phyloP scores from a whole-genome alignment of 177 flowering plant species.

The Telopea speciosissima region DNA sequence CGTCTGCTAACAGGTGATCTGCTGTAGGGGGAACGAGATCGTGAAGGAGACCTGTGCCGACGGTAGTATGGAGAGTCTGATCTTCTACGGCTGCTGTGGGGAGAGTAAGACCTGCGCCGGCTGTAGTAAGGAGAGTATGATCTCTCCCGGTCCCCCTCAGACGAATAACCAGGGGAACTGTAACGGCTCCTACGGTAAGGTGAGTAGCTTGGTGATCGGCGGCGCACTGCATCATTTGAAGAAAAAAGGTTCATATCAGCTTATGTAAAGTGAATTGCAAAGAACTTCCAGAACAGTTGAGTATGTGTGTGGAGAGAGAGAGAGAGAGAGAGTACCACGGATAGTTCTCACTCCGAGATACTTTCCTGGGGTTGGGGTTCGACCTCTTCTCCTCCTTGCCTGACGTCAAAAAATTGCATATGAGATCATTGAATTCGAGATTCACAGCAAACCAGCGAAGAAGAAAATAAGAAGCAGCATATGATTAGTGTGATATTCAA shows the following conservation, averaged over 20 bases:
- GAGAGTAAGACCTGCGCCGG: constrained; percentile 25
- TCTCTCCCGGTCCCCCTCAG: constrained; percentile 17
- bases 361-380: constrained; percentile 88
- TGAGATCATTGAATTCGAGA: constrained; percentile 7
- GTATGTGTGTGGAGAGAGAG: too few species aligned
- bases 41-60: background rate
- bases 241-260: background rate
- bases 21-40: constrained; percentile 31
- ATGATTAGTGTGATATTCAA: background rate
- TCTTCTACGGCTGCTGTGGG: constrained; percentile 8
- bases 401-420: constrained; percentile 13
- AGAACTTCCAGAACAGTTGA: too few species aligned
- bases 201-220: constrained; percentile 53
- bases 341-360: constrained; percentile 63
- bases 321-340: constrained; percentile 33
- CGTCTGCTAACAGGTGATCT: constrained; percentile 30
- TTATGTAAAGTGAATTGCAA: background rate
- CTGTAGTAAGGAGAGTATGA: constrained; percentile 23
- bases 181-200: background rate
- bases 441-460: background rate
- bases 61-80: constrained; percentile 17
- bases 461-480: background rate
- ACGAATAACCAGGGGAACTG: constrained; percentile 12
- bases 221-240: constrained; percentile 30
- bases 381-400: constrained; percentile 81